Evolutionary conservation across 352 stramenopile species (phyloP), one percentile per base, ranked within the genome.

Genomic region (Globisporangium nodosum): DNA sequence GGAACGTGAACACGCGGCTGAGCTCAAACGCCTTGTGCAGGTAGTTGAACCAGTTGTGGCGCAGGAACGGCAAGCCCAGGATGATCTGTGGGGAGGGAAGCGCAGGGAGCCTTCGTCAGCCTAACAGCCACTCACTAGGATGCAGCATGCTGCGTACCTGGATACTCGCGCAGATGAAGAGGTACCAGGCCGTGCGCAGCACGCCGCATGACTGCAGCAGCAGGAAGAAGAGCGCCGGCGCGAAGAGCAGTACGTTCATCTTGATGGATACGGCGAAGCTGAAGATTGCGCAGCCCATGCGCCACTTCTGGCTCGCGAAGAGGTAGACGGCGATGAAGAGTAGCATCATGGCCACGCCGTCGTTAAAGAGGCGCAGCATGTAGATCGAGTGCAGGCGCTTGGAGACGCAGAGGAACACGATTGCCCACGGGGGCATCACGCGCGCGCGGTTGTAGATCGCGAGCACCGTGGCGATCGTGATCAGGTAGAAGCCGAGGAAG

Each of bases 191-290:
- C 2, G 90, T 96, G 37, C 78, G 78, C 15, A 88, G 49, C 42
- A 96, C 61, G 12, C 90, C 90, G 47, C 75, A 91, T 15, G 76
- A 87, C 67, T 98, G 92, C 21, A 99, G 74, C 48, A 99, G 71
- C 47, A 99, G 70, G 56, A 99, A 91, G 51, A 99, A 90, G 2
- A 99, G 70, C 42, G 93, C 96, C 0, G 97, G 97, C 45, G 96
- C 95, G 65, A 99, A 99, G 13, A 99, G 81, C 47, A 99, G 77
- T 35, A 98, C 83, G 82, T 99, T 99, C 97, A 99, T 99, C 78
- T 99, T 99, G 66, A 99, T 91, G 37, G 90, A 98, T 9, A 99
- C 95, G 18, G 94, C 95, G 30, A 98, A 73, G 52, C 92, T 98
- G 78, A 98, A 99, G 42, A 98, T 46, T 3, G 96, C 73, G 60